These are phyloP conservation scores for Ceratocystis cubensis DNA, from an alignment of 2,329 filamentous ascomycete species.

Conservation along the genomic window DNA sequence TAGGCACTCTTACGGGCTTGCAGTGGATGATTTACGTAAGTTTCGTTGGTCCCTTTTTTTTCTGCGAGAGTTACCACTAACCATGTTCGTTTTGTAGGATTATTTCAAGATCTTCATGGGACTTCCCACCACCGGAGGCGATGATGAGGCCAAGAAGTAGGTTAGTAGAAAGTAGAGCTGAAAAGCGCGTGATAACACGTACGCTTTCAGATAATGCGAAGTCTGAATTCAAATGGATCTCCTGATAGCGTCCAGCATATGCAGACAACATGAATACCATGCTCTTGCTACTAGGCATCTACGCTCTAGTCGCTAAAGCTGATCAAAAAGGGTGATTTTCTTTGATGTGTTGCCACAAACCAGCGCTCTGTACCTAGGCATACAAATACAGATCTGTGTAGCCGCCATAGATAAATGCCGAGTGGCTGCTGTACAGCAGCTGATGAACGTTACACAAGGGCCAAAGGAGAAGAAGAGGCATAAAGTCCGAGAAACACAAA, in stretches of 20 bases:
- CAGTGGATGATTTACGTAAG: slow-evolving; percentile 88
- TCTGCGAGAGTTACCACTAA: slow-evolving; percentile 21
- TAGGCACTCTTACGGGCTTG: slow-evolving; percentile 65
- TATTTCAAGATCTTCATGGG: slow-evolving; percentile 88
- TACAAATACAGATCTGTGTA: no score
- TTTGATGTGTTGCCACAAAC: no score
- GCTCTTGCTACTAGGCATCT: no score
- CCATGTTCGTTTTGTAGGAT: slow-evolving; percentile 36
- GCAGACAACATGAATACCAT: no score
- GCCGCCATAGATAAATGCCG: background rate
- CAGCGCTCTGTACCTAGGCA: no score
- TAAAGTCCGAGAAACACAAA: background rate
- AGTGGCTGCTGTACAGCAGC: background rate
- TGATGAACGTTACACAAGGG: background rate
- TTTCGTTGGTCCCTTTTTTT: slow-evolving; percentile 19
- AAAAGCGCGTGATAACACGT: background rate
- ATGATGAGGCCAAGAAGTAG: slow-evolving; percentile 37
- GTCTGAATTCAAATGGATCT: no score
- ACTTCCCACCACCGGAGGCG: slow-evolving; percentile 67
- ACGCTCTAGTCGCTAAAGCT: no score
- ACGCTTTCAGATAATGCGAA: background rate
- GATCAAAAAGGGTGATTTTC: no score
- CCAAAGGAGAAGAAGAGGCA: no score
- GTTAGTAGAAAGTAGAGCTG: background rate
- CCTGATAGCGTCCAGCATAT: no score